Percentiles rank a stretch among this genome's conserved stretches.
phyloP scores from a whole-genome alignment of 192 early-diverging fungal genomes.

The Coemansia umbellata region DNA sequence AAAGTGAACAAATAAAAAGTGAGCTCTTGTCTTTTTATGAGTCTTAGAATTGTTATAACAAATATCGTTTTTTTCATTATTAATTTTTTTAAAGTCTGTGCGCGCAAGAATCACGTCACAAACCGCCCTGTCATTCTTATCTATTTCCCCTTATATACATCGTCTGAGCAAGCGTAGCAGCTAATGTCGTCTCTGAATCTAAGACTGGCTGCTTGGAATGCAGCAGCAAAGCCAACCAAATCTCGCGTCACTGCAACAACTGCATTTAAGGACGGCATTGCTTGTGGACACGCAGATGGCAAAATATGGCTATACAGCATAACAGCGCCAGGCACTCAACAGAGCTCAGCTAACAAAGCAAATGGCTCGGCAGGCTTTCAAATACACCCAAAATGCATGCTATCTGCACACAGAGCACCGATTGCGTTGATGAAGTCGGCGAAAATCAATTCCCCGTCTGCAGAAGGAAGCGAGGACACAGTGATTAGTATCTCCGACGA shows the following conservation, averaged over 20 bases:
- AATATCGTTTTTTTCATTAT: no score
- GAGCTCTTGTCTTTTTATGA: no score
- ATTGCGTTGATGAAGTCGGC: conserved; percentile 20
- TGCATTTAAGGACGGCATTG: conserved; percentile 27
- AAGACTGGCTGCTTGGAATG: conserved; percentile 41
- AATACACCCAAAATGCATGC: conserved; percentile 28
- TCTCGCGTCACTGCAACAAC: conserved; percentile 28
- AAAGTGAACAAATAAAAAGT: no score
- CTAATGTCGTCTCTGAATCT: conserved; percentile 28
- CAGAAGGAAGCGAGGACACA: conserved; percentile 35
- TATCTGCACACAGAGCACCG: conserved; percentile 28
- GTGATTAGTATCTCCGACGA: conserved; percentile 36
- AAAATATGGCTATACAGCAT: conserved; percentile 45
- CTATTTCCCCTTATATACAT: no score
- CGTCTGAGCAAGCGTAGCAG: no score
- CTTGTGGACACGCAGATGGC: conserved; percentile 40
- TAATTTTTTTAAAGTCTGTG: no score
- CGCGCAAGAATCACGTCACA: no score
- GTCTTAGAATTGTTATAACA: no score
- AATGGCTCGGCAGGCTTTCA: background rate
- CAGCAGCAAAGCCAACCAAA: conserved; percentile 28
- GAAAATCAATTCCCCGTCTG: conserved; percentile 25
- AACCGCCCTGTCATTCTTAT: no score
- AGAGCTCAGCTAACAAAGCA: background rate
- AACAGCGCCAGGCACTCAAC: background rate